These are phyloP conservation scores for Berberis thunbergii DNA, from an alignment of 164 flowering plant genomes.

Conservation along the genomic window DNA sequence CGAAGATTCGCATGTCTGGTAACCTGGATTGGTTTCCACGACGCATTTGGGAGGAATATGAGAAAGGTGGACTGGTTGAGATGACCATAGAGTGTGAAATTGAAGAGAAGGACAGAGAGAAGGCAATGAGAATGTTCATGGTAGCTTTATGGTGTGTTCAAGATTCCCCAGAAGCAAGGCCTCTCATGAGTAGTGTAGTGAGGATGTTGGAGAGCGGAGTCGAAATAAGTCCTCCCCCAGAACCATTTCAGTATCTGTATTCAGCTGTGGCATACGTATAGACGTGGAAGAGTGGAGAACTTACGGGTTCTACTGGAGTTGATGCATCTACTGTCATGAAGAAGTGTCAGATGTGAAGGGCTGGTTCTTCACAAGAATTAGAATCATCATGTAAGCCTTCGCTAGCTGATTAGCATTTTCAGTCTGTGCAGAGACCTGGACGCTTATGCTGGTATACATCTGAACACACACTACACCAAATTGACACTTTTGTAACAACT, in stretches of 20 bases:
- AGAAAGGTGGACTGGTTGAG: slow-evolving; percentile 7
- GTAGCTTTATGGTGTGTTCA: slow-evolving; percentile 16
- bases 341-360: too few species aligned
- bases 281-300: too few species aligned
- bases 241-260: slow-evolving; percentile 7
- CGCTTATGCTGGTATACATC: too few species aligned
- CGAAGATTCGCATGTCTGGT: neutral
- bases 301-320: too few species aligned
- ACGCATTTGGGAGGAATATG: slow-evolving; percentile 15
- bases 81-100: slow-evolving; percentile 2
- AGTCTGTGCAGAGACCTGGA: too few species aligned
- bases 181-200: slow-evolving; percentile 9
- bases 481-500: too few species aligned
- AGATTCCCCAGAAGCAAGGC: slow-evolving; percentile 11
- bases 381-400: too few species aligned
- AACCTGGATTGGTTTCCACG: slow-evolving; percentile 12
- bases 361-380: too few species aligned
- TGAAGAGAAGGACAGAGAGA: slow-evolving; percentile 10
- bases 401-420: too few species aligned
- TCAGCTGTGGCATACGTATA: neutral
- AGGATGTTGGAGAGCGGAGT: slow-evolving; percentile 15
- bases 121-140: slow-evolving; percentile 10
- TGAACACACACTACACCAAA: too few species aligned
- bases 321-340: too few species aligned
- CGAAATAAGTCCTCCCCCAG: slow-evolving; percentile 6